Evolutionary conservation across 108 stramenopile genomes (phyloP).

Genomic region (Conticribra weissflogii): DNA sequence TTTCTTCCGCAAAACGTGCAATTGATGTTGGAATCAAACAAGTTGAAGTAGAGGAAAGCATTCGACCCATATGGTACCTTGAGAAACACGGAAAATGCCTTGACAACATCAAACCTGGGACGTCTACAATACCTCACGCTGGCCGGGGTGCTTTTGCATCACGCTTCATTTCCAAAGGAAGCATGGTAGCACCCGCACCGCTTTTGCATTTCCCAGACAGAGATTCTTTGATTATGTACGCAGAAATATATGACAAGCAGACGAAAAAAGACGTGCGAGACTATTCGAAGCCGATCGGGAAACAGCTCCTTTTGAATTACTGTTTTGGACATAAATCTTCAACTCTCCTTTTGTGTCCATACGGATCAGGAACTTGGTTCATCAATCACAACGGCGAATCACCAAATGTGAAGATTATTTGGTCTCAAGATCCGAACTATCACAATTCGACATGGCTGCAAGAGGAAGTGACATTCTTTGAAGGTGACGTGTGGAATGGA

Average conservation of each 20-base stretch:
- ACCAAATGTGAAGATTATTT: slow-evolving; percentile 54
- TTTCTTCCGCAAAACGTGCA: slow-evolving; percentile 11
- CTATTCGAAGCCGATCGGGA: slow-evolving; percentile 27
- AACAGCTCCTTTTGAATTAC: slow-evolving; percentile 74
- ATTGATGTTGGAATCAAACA: slow-evolving; percentile 15
- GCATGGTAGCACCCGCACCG: slow-evolving; percentile 29
- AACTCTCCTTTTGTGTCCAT: slow-evolving; percentile 68
- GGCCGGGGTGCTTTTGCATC: slow-evolving; percentile 69
- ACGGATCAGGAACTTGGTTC: slow-evolving; percentile 57
- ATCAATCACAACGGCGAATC: slow-evolving; percentile 66
- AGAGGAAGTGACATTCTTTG: slow-evolving; percentile 35
- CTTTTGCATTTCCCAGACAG: slow-evolving; percentile 36
- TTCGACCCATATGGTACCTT: slow-evolving; percentile 51
- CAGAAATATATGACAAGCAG: slow-evolving; percentile 13
- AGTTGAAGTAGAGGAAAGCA: slow-evolving; percentile 17
- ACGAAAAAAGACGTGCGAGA: slow-evolving; percentile 24
- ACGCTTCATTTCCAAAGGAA: slow-evolving; percentile 39
- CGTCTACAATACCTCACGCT: slow-evolving; percentile 59
- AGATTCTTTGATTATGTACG: slow-evolving; percentile 54
- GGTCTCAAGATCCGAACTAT: slow-evolving; percentile 33
- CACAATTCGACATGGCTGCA: slow-evolving; percentile 40
- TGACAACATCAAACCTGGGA: slow-evolving; percentile 50
- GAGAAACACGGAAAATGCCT: slow-evolving; percentile 59
- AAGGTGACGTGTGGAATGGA: slow-evolving; percentile 9
- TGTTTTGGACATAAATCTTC: slow-evolving; percentile 71